Percentiles rank a stretch among this genome's conserved stretches.
These are phyloP conservation scores for Coniochaeta sp. DNA, from an alignment of 2,329 filamentous ascomycete species.

Conservation along the genomic window DNA sequence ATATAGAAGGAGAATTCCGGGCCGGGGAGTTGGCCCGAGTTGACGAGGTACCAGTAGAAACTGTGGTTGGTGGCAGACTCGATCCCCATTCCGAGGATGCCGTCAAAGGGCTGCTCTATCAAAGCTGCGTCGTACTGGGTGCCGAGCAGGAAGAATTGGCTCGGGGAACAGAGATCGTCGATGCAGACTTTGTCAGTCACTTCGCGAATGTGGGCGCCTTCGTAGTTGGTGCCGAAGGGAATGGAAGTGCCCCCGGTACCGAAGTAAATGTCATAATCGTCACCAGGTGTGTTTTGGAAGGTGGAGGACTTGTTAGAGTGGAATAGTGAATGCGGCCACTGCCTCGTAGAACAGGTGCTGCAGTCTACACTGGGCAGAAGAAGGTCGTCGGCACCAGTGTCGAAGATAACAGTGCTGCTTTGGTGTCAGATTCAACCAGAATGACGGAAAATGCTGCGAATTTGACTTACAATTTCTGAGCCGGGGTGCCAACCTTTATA, in stretches of 20 bases:
- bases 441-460: background rate
- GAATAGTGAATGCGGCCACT: constrained; percentile 13
- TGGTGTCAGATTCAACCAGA: no score
- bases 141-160: constrained; percentile 22
- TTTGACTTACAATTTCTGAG: constrained; percentile 20
- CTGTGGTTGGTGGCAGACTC: constrained; percentile 6
- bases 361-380: constrained; percentile 20
- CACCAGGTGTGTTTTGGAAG: constrained; percentile 15
- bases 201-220: constrained; percentile 15
- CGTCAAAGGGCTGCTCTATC: constrained; percentile 19
- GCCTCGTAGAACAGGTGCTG: constrained; percentile 14
- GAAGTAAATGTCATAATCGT: constrained; percentile 11
- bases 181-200: constrained; percentile 22
- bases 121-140: constrained; percentile 19
- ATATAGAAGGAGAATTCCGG: constrained; percentile 21
- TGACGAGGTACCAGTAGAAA: constrained; percentile 17
- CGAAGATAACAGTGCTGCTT: constrained; percentile 21
- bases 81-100: constrained; percentile 22
- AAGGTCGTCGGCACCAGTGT: constrained; percentile 21
- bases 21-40: constrained; percentile 14
- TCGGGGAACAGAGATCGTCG: constrained; percentile 9
- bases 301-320: constrained; percentile 19
- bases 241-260: constrained; percentile 20
- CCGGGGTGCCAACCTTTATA: constrained; percentile 11
- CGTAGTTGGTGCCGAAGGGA: constrained; percentile 11